Evolutionary conservation across 1,284 basidiomycete genomes (phyloP), one percentile per base, ranked within the genome.

Genomic region (Cryptococcus neoformans): DNA sequence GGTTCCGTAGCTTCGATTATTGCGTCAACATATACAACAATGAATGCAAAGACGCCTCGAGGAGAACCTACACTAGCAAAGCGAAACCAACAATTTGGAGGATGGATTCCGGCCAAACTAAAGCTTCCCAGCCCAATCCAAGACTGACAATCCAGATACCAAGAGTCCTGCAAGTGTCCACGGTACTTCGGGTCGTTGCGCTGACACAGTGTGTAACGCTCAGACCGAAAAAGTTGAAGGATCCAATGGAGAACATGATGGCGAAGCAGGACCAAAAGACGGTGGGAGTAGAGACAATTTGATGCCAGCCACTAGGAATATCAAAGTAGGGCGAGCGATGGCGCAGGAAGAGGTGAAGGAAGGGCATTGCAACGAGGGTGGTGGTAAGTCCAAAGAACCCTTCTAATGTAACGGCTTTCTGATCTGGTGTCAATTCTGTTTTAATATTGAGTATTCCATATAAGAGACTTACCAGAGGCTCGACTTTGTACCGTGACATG

Each of bases 211-310:
- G 84, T 7, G 95, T 99, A 55, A 99, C 92, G 71, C 87, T 90
- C 46, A 98, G 79, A 5, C 95, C 93, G 69, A 93, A 96, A 78
- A 87, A 94, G 80, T 99, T 99, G 85, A 95, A 99, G 28, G 93
- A 79, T n/a, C 91, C 83, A 63, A 98, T 98, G 58, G 84, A 87
- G 69, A 84, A 78, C 49, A 89, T 89, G 70, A 93, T 90, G 48
- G 85, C 87, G 49, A 95, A 72, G 14, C 85, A 86, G 49, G 87
- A 87, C 72, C 84, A 85, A 48, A 92, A 81, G 28, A 99, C 92
- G 14, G 83, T 77, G 0, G 89, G 86, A 39, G 86, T 89, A 67
- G 85, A 77, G 59, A 92, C 81, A 81, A 95, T 92, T 79, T 99
- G 93, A 66, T 84, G 79, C 86, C 89, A 95, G 41, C 94, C 95